phyloP scores from a whole-genome alignment of 192 early-diverging fungal species.

The Coemansia sp. region DNA sequence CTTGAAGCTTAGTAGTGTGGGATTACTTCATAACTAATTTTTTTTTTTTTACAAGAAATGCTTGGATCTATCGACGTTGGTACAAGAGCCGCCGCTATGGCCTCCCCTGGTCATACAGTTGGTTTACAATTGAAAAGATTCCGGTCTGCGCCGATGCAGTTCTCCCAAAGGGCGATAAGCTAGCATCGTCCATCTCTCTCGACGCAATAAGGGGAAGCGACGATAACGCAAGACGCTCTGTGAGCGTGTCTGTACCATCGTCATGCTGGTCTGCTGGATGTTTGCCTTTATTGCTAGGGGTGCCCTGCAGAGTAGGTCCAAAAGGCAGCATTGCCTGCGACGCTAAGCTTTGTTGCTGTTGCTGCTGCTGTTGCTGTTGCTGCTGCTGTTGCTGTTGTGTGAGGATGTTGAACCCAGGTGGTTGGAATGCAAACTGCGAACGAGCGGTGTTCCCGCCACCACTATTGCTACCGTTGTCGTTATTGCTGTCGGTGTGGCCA shows the following conservation, averaged over 20 bases:
- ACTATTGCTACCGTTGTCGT: not conserved
- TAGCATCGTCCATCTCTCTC: slow-evolving; percentile 27
- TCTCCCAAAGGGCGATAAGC: slow-evolving; percentile 3
- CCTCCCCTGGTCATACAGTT: slow-evolving; percentile 35
- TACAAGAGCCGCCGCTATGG: not conserved
- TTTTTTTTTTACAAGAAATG: too few relatives aligned
- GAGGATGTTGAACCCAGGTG: slow-evolving; percentile 29
- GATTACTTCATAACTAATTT: too few relatives aligned
- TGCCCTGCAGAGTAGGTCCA: slow-evolving; percentile 38
- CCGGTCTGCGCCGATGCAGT: slow-evolving; percentile 12
- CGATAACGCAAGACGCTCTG: slow-evolving; percentile 37
- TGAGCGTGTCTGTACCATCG: not conserved
- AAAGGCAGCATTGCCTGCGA: slow-evolving; percentile 52
- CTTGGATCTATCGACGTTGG: not conserved
- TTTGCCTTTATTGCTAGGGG: slow-evolving; percentile 10
- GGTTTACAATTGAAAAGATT: slow-evolving; percentile 46
- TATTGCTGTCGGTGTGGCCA: not conserved
- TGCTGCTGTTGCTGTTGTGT: not conserved
- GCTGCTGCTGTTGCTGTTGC: slow-evolving; percentile 12
- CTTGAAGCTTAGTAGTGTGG: not conserved
- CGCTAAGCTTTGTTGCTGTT: slow-evolving; percentile 19
- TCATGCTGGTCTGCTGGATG: not conserved
- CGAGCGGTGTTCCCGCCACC: slow-evolving; percentile 9
- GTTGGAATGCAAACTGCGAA: slow-evolving; percentile 50
- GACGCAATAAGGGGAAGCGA: slow-evolving; percentile 51